Evolutionary conservation across 139 green algal species (phyloP), one percentile per base, ranked within the genome.

Genomic region (Nannochloris sp.): DNA sequence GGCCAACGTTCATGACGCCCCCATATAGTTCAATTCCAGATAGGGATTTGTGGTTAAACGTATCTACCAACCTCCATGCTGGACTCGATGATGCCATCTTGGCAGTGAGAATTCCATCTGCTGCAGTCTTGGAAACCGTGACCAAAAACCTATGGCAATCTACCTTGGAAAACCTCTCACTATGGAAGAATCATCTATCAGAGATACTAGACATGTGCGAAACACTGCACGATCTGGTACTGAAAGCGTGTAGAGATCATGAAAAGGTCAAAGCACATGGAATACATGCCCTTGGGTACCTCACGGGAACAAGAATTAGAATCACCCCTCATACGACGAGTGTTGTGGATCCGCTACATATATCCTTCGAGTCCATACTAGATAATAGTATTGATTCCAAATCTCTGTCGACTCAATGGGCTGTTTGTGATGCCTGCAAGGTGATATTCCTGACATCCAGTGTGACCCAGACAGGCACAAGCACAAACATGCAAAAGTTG

Each of bases 401-500:
- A 53, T 25, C 46, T 23, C 46, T 53, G 0, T 53, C 46, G 16
- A 21, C 7, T 12, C 46, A 53, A 53, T 53, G 46, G 46, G 46
- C 46, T 9, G 46, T 3, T 0, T 53, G 46, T 19, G 46, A 53
- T 25, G 16, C 46, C 46, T 25, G 16, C n/a, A 53, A 53, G 1
- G 46, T 53, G 16, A 21, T 53, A 53, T 53, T 53, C 46, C 46
- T 53, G 46, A 53, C 46, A 53, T 53, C n/a, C n/a, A 19, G 46
- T 21, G 18, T 53, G 46, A 53, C 46, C n/a, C n/a, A 40, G 34
- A 40, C 34, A 40, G 2, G 7, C 34, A 40, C 34, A 40, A 40
- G 34, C 34, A 40, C 34, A 40, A 40, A 40, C 34, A 40, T 40
- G 34, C 34, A 40, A 1, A 14, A 11, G 7, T 11, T 40, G 7